Evolutionary conservation across 192 early-diverging fungal genomes (phyloP).

Genomic region (Coemansia sp.): DNA sequence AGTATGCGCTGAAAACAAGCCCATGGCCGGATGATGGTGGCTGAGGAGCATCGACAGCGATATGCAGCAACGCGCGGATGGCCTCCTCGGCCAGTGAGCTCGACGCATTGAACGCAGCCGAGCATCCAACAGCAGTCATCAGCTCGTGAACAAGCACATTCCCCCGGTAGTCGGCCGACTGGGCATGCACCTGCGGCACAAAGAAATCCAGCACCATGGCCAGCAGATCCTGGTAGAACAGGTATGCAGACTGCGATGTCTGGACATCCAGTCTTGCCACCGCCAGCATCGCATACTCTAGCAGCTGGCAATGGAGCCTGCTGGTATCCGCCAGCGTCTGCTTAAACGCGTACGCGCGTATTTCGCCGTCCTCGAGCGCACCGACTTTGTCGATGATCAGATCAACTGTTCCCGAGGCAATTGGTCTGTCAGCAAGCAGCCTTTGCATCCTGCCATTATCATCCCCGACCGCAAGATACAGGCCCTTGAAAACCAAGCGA

Average conservation of each 20-base stretch:
- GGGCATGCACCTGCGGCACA: constrained; percentile 24
- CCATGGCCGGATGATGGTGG: constrained; percentile 28
- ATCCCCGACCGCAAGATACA: constrained; percentile 14
- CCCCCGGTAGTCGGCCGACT: not conserved
- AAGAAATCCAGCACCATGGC: constrained; percentile 33
- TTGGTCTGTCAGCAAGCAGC: constrained; percentile 32
- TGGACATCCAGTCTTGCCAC: constrained; percentile 38
- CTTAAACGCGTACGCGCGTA: constrained; percentile 41
- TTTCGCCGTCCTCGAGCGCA: constrained; percentile 34
- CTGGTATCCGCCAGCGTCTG: constrained; percentile 39
- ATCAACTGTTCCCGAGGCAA: constrained; percentile 34
- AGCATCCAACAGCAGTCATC: constrained; percentile 29
- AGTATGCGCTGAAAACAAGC: constrained; percentile 45
- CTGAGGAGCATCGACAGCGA: constrained; percentile 23
- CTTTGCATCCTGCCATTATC: constrained; percentile 17
- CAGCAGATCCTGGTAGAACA: constrained; percentile 33
- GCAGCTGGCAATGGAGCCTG: constrained; percentile 29
- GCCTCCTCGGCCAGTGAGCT: constrained; percentile 33
- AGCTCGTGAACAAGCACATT: constrained; percentile 30
- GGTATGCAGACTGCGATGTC: constrained; percentile 16
- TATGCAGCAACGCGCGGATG: constrained; percentile 26
- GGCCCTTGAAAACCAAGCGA: constrained; percentile 32
- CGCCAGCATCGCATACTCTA: constrained; percentile 38
- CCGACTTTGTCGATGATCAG: constrained; percentile 39
- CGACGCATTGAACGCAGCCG: constrained; percentile 38